These are phyloP conservation scores for Spergularia azorica DNA, from an alignment of 179 eudicot species.

Conservation along the genomic window DNA sequence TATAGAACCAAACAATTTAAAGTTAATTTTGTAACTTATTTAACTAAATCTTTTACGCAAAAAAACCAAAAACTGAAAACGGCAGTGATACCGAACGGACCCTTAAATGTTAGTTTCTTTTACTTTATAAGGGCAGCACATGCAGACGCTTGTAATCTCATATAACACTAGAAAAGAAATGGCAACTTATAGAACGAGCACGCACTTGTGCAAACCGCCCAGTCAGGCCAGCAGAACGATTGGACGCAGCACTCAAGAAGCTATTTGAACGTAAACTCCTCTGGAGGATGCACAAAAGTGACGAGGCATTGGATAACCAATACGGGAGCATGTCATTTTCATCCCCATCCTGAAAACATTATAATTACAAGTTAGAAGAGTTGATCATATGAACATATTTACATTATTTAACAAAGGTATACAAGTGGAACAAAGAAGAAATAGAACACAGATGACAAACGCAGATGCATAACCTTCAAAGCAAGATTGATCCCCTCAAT, in stretches of 20 bases:
- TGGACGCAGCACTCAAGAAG: slow-evolving; percentile 66
- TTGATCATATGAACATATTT: not conserved
- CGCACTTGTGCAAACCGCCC: slow-evolving; percentile 79
- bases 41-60: too few relatives aligned
- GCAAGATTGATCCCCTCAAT: slow-evolving; percentile 79
- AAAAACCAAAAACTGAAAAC: too few relatives aligned
- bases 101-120: not conserved
- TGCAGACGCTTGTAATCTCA: not conserved
- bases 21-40: too few relatives aligned
- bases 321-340: slow-evolving; percentile 82
- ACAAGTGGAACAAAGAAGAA: not conserved
- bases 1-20: too few relatives aligned
- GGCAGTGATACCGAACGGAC: not conserved
- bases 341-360: slow-evolving; percentile 63
- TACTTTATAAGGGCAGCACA: not conserved
- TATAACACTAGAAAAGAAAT: not conserved
- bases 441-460: not conserved
- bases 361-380: not conserved
- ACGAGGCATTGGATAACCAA: slow-evolving; percentile 94
- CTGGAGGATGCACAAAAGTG: slow-evolving; percentile 90
- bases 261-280: slow-evolving; percentile 88
- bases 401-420: not conserved
- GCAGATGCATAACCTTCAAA: slow-evolving; percentile 56
- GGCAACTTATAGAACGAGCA: slow-evolving; percentile 5
- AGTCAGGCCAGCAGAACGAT: slow-evolving; percentile 67